Evolutionary conservation across 352 stramenopile species (phyloP).

Genomic region (Peronosclerospora sorghi): DNA sequence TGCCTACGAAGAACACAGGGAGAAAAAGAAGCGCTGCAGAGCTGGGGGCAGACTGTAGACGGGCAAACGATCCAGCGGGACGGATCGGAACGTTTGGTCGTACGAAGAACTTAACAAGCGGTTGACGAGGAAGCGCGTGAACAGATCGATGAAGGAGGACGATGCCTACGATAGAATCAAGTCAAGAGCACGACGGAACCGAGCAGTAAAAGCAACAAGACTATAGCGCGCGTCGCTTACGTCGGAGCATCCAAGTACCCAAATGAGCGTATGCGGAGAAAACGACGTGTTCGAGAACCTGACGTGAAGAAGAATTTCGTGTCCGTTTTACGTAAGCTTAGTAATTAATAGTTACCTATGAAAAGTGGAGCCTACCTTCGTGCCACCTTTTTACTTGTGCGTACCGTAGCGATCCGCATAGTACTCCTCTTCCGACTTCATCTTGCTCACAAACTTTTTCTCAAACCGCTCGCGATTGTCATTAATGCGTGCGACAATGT

Average conservation of each 20-base stretch:
- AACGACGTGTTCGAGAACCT: conserved; percentile 1
- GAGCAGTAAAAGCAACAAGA: not conserved
- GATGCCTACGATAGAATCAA: conserved; percentile 10
- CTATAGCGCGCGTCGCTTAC: conserved; percentile 9
- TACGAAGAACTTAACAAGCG: conserved; percentile 3
- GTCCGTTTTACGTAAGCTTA: too few relatives aligned
- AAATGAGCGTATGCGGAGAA: conserved; percentile 6
- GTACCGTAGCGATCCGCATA: conserved; percentile 84
- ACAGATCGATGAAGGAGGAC: conserved; percentile 12
- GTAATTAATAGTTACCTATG: too few relatives aligned
- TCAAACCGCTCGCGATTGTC: conserved; percentile 85
- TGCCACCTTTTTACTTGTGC: conserved; percentile 36
- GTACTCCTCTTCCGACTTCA: conserved; percentile 89
- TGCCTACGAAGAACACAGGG: conserved; percentile 7
- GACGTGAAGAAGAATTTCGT: conserved; percentile 9
- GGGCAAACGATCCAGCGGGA: not conserved
- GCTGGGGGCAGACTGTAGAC: conserved; percentile 3
- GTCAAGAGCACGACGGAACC: conserved; percentile 2
- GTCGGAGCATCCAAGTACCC: conserved; percentile 17
- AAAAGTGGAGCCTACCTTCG: too few relatives aligned
- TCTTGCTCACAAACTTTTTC: conserved; percentile 90
- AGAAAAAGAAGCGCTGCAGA: conserved; percentile 14
- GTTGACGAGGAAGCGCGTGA: conserved; percentile 10
- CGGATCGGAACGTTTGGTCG: conserved; percentile 2
- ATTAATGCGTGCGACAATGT: conserved; percentile 85